A percentile compares a stretch with the other conserved stretches of the same genome.
Evolutionary conservation across 805 yeast genomes (phyloP).

Genomic region (Suhomyces sp.): DNA sequence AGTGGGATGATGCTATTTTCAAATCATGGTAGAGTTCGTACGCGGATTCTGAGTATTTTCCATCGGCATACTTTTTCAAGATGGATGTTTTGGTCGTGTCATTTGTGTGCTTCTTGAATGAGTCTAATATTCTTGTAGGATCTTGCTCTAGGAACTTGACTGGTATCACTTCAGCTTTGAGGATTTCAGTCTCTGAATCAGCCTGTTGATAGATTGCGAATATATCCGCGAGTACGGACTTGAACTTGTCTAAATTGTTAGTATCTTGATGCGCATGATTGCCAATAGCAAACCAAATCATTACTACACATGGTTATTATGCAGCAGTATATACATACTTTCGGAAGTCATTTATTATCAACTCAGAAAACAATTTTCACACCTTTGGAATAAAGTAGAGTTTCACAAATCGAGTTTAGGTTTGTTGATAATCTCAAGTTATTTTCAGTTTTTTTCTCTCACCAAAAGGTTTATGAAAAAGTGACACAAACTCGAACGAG

Average conservation of each 20-base stretch:
- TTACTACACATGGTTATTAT: background rate
- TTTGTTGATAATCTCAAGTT: background rate
- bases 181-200: conserved; percentile 21
- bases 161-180: conserved; percentile 35
- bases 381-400: background rate
- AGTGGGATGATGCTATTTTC: conserved; percentile 50
- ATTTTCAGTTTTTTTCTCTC: background rate
- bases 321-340: background rate
- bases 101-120: conserved; percentile 38
- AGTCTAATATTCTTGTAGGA: conserved; percentile 40
- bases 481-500: conserved; percentile 1
- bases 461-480: background rate
- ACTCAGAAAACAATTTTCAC: background rate
- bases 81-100: conserved; percentile 40
- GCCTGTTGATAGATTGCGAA: conserved; percentile 25
- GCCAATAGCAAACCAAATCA: background rate
- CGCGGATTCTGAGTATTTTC: conserved; percentile 42
- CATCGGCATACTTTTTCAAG: conserved; percentile 33
- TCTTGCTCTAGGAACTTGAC: conserved; percentile 44
- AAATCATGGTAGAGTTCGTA: conserved; percentile 67
- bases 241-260: conserved; percentile 5
- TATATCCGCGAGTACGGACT: conserved; percentile 18
- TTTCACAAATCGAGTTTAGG: background rate
- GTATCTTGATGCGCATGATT: background rate
- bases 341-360: background rate